These are phyloP conservation scores for Aspergillus neotritici DNA, from an alignment of 2,329 filamentous ascomycete species.

Conservation along the genomic window DNA sequence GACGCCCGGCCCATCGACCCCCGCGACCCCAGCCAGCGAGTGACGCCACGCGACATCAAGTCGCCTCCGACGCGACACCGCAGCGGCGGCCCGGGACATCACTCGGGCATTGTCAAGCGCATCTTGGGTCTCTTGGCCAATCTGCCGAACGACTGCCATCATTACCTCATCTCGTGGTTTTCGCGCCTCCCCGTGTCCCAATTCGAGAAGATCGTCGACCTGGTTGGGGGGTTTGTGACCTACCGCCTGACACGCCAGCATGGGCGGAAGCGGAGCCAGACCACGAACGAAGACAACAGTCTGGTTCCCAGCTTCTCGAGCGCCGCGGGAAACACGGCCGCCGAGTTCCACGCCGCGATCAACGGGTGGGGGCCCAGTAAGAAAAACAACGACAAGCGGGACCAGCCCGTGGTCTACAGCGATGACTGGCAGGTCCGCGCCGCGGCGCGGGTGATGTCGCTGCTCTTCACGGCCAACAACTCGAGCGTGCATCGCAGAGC, in stretches of 20 bases:
- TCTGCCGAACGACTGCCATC: slow-evolving; percentile 67
- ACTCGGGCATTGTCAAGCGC: slow-evolving; percentile 80
- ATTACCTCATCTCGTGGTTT: slow-evolving; percentile 72
- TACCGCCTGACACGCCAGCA: slow-evolving; percentile 70
- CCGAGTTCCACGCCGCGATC: slow-evolving; percentile 72
- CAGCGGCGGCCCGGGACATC: slow-evolving; percentile 53
- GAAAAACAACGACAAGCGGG: slow-evolving; percentile 50
- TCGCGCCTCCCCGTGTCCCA: slow-evolving; percentile 61
- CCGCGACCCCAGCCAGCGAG: slow-evolving; percentile 15
- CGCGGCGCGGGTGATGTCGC: slow-evolving; percentile 69
- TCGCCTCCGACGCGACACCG: slow-evolving; percentile 11
- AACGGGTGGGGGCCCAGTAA: slow-evolving; percentile 46
- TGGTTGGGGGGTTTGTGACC: slow-evolving; percentile 72
- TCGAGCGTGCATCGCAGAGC: slow-evolving; percentile 38
- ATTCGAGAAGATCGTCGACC: slow-evolving; percentile 68
- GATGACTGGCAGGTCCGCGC: slow-evolving; percentile 90
- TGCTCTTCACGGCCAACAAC: slow-evolving; percentile 79
- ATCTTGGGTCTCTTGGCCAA: slow-evolving; percentile 76
- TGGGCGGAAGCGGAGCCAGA: slow-evolving; percentile 57
- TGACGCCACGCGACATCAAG: slow-evolving; percentile 14
- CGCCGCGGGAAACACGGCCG: slow-evolving; percentile 57
- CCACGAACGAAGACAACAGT: slow-evolving; percentile 52
- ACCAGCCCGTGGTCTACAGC: slow-evolving; percentile 55
- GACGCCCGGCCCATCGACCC: slow-evolving; percentile 26
- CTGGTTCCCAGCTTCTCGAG: slow-evolving; percentile 68